A percentile compares a stretch with the other conserved stretches of the same genome.
phyloP scores from a whole-genome alignment of 805 yeast genomes.

The Ogataea neopini region DNA sequence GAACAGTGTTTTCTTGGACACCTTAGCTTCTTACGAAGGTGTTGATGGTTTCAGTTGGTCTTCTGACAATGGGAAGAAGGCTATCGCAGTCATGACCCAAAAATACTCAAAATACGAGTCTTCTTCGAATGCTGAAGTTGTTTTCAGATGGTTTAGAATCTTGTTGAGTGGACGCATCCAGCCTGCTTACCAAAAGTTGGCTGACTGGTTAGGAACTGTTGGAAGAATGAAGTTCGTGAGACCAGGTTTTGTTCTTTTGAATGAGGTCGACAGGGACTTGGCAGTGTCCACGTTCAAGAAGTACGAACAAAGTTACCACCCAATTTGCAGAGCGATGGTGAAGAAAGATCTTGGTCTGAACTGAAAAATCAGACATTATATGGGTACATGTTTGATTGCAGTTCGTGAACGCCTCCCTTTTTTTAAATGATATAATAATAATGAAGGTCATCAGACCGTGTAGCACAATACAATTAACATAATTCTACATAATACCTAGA shows the following conservation, averaged over 20 bases:
- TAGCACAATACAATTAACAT: constrained; percentile 6
- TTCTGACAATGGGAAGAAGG: constrained; percentile 33
- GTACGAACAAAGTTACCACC: constrained; percentile 68
- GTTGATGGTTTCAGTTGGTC: constrained; percentile 42
- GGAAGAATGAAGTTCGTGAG: constrained; percentile 95
- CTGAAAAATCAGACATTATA: neutral
- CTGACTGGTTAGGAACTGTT: constrained; percentile 86
- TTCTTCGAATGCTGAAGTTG: constrained; percentile 77
- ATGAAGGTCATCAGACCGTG: constrained; percentile 2
- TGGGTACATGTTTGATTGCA: neutral
- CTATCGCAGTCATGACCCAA: constrained; percentile 34
- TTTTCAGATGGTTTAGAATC: constrained; percentile 73
- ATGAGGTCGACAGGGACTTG: constrained; percentile 59
- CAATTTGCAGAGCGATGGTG: constrained; percentile 82
- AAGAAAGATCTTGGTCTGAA: constrained; percentile 66
- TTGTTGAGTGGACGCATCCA: constrained; percentile 55
- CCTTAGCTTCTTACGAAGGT: constrained; percentile 53
- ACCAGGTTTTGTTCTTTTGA: constrained; percentile 74
- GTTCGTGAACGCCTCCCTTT: neutral
- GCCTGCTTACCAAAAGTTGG: constrained; percentile 52
- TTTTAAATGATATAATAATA: constrained; percentile 2
- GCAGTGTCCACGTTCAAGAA: constrained; percentile 67
- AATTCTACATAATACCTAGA: constrained; percentile 4
- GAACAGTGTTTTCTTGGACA: constrained; percentile 74
- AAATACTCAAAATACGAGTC: constrained; percentile 43